Percentiles rank a stretch among this genome's conserved stretches.
Evolutionary conservation across 371 early-diverging fungal genomes (phyloP).

Genomic region (Mucor saturninus): DNA sequence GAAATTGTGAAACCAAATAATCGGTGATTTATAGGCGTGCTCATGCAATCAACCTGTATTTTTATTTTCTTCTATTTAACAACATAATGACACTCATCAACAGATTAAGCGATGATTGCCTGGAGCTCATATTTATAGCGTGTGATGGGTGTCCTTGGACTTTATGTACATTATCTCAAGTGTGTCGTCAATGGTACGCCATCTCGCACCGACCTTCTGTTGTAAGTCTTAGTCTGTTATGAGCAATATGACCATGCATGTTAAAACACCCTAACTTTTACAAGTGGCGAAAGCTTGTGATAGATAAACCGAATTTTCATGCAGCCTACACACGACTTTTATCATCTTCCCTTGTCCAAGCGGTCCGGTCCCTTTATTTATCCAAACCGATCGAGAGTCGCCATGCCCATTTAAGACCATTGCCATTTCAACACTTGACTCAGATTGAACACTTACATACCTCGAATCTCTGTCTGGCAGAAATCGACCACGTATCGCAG

Average conservation of each 20-base stretch:
- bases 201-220: constrained; percentile 22
- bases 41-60: too few species aligned
- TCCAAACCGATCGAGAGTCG: constrained; percentile 27
- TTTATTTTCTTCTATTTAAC: too few species aligned
- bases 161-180: constrained; percentile 11
- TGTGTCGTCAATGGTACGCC: constrained; percentile 30
- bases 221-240: constrained; percentile 9
- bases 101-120: constrained; percentile 27
- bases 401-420: constrained; percentile 25
- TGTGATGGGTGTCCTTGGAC: constrained; percentile 30
- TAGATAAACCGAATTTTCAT: constrained; percentile 15
- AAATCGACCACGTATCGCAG: constrained; percentile 21
- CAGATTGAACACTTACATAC: constrained; percentile 23
- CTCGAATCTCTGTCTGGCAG: constrained; percentile 27
- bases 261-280: background rate
- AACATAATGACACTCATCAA: background rate
- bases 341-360: constrained; percentile 10
- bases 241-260: too few species aligned
- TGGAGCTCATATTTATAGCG: constrained; percentile 22
- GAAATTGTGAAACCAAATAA: too few species aligned
- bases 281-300: constrained; percentile 18
- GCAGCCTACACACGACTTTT: constrained; percentile 18
- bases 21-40: too few species aligned
- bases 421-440: constrained; percentile 10
- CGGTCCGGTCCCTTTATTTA: constrained; percentile 13